Percentiles rank a stretch among this genome's conserved stretches.
These are phyloP conservation scores for Isabelozyma rhagii DNA, from an alignment of 805 yeast genomes.

Conservation along the genomic window DNA sequence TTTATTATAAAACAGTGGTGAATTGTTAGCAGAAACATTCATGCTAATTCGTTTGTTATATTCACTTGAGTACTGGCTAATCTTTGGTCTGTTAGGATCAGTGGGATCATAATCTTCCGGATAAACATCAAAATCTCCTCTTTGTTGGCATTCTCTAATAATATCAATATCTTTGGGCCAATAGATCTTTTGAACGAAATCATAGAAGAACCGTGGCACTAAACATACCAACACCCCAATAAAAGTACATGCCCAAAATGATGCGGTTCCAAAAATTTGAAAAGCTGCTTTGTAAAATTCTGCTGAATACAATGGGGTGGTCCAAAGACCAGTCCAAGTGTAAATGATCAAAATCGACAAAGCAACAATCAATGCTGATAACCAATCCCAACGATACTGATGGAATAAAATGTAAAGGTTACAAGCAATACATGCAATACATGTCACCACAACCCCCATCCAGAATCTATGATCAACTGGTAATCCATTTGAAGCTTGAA, in stretches of 20 bases:
- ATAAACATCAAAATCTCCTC: constrained; percentile 66
- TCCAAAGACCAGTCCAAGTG: constrained; percentile 83
- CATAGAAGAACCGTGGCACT: constrained; percentile 64
- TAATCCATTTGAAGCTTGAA: constrained; percentile 47
- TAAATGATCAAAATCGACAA: constrained; percentile 60
- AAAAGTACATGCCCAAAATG: constrained; percentile 67
- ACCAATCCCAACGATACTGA: constrained; percentile 82
- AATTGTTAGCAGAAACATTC: constrained; percentile 1
- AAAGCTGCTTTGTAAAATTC: constrained; percentile 70
- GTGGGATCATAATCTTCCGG: constrained; percentile 77
- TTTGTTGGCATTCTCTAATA: constrained; percentile 63
- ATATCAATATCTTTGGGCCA: constrained; percentile 70
- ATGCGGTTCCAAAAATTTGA: constrained; percentile 55
- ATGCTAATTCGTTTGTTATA: constrained; percentile 5
- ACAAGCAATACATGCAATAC: constrained; percentile 66
- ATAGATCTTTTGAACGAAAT: constrained; percentile 49
- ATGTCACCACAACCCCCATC: constrained; percentile 66
- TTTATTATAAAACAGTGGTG: background rate
- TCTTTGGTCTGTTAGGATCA: constrained; percentile 60
- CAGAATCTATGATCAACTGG: constrained; percentile 68
- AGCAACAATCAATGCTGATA: constrained; percentile 51
- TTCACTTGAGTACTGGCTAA: constrained; percentile 40
- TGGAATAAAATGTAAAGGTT: constrained; percentile 63
- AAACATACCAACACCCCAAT: constrained; percentile 64
- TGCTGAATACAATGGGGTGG: constrained; percentile 44